Conservation (phyloP, 441 rosid genomes). For the Euphorbia neoarborescens region DNA sequence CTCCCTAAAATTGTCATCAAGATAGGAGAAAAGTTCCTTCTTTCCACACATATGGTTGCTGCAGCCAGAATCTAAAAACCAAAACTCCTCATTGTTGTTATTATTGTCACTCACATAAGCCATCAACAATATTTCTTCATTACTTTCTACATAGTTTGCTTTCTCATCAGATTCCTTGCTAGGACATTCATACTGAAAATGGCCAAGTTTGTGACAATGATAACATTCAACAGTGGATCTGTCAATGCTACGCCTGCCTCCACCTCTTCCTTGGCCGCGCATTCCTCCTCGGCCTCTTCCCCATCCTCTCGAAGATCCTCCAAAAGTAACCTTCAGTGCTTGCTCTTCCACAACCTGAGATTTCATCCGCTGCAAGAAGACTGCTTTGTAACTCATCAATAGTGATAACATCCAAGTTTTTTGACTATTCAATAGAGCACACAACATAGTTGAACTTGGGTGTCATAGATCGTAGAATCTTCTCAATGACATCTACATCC, state of each 20-base stretch:
- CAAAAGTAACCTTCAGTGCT: not conserved
- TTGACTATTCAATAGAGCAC: not conserved
- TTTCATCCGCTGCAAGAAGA: not conserved
- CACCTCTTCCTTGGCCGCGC: not conserved
- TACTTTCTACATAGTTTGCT: too few species aligned
- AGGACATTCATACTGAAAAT: constrained; percentile 10
- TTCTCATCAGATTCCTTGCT: not conserved
- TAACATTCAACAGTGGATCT: constrained; percentile 13
- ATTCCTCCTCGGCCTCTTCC: not conserved
- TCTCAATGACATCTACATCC: not conserved
- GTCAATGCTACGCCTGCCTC: not conserved
- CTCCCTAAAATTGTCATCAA: not conserved
- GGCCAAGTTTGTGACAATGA: not conserved
- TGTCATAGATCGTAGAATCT: not conserved
- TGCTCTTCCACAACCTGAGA: not conserved
- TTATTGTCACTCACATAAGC: too few species aligned
- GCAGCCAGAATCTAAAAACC: too few species aligned
- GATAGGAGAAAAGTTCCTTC: not conserved
- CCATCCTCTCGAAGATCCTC: not conserved
- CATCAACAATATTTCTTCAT: too few species aligned
- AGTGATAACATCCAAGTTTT: not conserved
- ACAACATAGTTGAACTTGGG: constrained; percentile 4
- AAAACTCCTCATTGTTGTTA: too few species aligned
- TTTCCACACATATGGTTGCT: constrained; percentile 6
- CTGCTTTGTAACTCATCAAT: constrained; percentile 1